Evolutionary conservation across 495 filamentous ascomycete genomes (phyloP).

Genomic region (Podospora didyma): DNA sequence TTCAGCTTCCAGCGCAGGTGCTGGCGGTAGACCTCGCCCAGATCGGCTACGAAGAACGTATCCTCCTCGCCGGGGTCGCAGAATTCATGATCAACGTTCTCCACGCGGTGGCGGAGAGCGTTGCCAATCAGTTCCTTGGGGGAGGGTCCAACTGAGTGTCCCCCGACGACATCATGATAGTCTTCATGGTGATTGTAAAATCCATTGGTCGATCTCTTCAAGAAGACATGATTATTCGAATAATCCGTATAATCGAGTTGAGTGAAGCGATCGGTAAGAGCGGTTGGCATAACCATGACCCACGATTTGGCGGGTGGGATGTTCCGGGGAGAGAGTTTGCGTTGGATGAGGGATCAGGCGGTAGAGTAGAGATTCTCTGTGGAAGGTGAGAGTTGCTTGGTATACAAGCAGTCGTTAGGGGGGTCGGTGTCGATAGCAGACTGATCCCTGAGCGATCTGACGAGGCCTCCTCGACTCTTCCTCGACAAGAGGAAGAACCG

Average conservation of each 20-base stretch:
- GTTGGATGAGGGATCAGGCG: not conserved
- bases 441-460: conserved; percentile 78
- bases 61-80: conserved; percentile 92
- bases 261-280: conserved; percentile 40
- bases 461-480: conserved; percentile 91
- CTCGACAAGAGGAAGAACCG: conserved; percentile 94
- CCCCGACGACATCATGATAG: conserved; percentile 7
- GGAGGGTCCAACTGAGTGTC: conserved; percentile 30
- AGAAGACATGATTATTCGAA: conserved; percentile 44
- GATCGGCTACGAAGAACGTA: conserved; percentile 95
- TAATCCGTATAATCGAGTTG: conserved; percentile 34
- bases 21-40: conserved; percentile 98
- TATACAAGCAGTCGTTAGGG: conserved; percentile 61
- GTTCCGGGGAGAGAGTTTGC: conserved; percentile 1
- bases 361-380: conserved; percentile 1
- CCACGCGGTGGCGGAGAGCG: conserved; percentile 75
- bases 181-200: conserved; percentile 27
- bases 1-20: conserved; percentile 97
- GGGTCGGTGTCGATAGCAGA: conserved; percentile 74
- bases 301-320: conserved; percentile 23
- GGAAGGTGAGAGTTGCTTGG: not conserved
- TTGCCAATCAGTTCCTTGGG: conserved; percentile 66
- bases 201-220: conserved; percentile 33
- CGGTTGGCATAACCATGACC: conserved; percentile 56
- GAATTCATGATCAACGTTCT: conserved; percentile 73